Conservation (phyloP, 306 rosid genomes). For the Aeschynomene evenia region DNA sequence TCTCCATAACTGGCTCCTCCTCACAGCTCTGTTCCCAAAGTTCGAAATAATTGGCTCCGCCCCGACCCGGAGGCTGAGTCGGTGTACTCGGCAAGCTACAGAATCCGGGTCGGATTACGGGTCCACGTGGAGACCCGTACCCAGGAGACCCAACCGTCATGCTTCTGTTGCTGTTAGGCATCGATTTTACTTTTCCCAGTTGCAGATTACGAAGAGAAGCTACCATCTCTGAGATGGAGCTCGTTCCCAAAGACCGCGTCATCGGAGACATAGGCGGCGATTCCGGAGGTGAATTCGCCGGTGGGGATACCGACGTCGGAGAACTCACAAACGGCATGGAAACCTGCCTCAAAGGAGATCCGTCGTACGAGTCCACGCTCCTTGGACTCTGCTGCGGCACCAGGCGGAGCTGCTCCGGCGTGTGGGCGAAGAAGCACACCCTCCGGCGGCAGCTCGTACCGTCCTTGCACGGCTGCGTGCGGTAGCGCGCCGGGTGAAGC, state of each 20-base stretch:
- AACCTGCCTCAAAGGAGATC: slow-evolving; percentile 57
- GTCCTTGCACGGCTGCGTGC: slow-evolving; percentile 96
- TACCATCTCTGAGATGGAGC: slow-evolving; percentile 58
- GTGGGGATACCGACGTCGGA: slow-evolving; percentile 53
- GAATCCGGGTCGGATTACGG: slow-evolving; percentile 70
- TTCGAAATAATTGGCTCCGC: slow-evolving; percentile 44
- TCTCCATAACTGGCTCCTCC: slow-evolving; percentile 90
- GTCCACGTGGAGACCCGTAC: slow-evolving; percentile 67
- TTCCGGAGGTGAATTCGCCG: slow-evolving; percentile 47
- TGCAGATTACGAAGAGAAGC: slow-evolving; percentile 70
- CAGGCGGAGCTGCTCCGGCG: slow-evolving; percentile 83
- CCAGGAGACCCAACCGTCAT: slow-evolving; percentile 51
- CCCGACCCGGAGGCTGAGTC: slow-evolving; percentile 50
- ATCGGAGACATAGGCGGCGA: slow-evolving; percentile 82
- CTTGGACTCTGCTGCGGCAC: slow-evolving; percentile 67
- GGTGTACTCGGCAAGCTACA: slow-evolving; percentile 77
- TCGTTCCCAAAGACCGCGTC: slow-evolving; percentile 58
- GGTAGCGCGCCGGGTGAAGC: slow-evolving; percentile 95
- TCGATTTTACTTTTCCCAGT: slow-evolving; percentile 63
- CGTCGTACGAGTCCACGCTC: slow-evolving; percentile 65
- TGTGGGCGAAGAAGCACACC: slow-evolving; percentile 94
- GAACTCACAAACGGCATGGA: slow-evolving; percentile 52
- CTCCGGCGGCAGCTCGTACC: slow-evolving; percentile 77
- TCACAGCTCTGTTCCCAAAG: slow-evolving; percentile 46
- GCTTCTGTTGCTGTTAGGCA: slow-evolving; percentile 50